Percentiles rank a stretch among this genome's conserved stretches.
Evolutionary conservation across 129 eudicot genomes (phyloP).

Genomic region (Flaveria brownii): DNA sequence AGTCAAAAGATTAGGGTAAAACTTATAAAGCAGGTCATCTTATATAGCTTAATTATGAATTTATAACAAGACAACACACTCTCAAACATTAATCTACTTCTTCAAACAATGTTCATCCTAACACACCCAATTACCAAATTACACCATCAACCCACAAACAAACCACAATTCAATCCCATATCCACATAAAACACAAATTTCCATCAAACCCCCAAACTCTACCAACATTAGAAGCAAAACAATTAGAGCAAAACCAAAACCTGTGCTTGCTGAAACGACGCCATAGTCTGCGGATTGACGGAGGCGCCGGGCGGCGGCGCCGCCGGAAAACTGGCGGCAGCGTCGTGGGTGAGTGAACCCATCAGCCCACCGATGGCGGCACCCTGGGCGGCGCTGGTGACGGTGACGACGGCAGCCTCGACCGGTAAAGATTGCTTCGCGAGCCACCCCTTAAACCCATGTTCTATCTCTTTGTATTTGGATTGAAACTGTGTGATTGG

Average conservation of each 20-base stretch:
- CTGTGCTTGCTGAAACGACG: slow-evolving; percentile 83
- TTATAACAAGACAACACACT: too few relatives aligned
- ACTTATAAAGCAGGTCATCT: too few relatives aligned
- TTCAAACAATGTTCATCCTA: too few relatives aligned
- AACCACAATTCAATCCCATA: too few relatives aligned
- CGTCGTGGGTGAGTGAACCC: slow-evolving; percentile 70
- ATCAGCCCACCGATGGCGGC: slow-evolving; percentile 77
- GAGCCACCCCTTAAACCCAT: slow-evolving; percentile 59
- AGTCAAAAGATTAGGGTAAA: too few relatives aligned
- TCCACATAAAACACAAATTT: too few relatives aligned
- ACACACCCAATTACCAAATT: too few relatives aligned
- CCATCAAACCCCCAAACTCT: background rate
- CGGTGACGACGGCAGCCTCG: slow-evolving; percentile 69
- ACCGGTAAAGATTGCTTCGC: slow-evolving; percentile 70
- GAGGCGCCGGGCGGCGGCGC: slow-evolving; percentile 55
- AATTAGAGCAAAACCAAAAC: slow-evolving; percentile 15
- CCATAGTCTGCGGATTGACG: slow-evolving; percentile 59
- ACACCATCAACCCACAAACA: too few relatives aligned
- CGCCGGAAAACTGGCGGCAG: slow-evolving; percentile 38
- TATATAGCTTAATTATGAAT: too few relatives aligned
- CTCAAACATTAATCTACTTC: too few relatives aligned
- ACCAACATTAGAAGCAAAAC: background rate
- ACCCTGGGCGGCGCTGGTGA: slow-evolving; percentile 72
- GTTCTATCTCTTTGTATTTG: slow-evolving; percentile 63
- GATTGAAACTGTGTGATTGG: slow-evolving; percentile 54